Evolutionary conservation across 495 filamentous ascomycete genomes (phyloP), one percentile per base, ranked within the genome.

Genomic region (Durotheca rogersii): DNA sequence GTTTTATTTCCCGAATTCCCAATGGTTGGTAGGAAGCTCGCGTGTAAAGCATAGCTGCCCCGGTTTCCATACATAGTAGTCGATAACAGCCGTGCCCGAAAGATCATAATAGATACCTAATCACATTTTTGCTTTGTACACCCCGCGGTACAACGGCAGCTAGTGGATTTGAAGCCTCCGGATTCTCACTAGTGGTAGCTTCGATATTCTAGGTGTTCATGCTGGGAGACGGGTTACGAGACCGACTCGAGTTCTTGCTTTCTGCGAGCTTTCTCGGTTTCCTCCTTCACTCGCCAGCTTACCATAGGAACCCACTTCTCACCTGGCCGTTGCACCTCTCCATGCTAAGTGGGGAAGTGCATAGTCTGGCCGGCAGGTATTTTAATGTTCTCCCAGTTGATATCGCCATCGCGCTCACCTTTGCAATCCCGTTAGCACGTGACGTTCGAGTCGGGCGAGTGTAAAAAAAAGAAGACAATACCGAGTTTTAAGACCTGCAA

Each of bases 341-440:
- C 56, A 25, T 55, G 45, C 12, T 60, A 49, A 23, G 57, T 55
- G 30, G 48, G 47, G 16, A 65, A 65, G 34, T 54, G 46, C 35
- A 60, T 45, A 6, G 27, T 47, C 39, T 62, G 62, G 18, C 65
- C 61, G 7, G 61, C 44, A 39, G 61, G 65, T 19, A 65, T 61
- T 33, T 52, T 56, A 12, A 61, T 61, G 23, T 67, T 65, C 40
- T 58, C 52, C 65, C 62, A 67, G 42, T 67, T 65, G 32, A 50
- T 44, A 19, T 57, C 52, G 20, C 33, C 55, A 2, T 52, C 47
- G 17, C 61, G 47, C 20, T 59, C 41, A 12, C 55, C 55, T 58
- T n/a, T n/a, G 11, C 9, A 6, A 10, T 23, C 6, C 9, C 4
- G 30, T 53, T 45, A 53, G 33, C 44, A 27, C 19, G 23, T 35